These are phyloP conservation scores for Apiotrichum gracile DNA, from an alignment of 1,284 basidiomycete species.

Conservation along the genomic window DNA sequence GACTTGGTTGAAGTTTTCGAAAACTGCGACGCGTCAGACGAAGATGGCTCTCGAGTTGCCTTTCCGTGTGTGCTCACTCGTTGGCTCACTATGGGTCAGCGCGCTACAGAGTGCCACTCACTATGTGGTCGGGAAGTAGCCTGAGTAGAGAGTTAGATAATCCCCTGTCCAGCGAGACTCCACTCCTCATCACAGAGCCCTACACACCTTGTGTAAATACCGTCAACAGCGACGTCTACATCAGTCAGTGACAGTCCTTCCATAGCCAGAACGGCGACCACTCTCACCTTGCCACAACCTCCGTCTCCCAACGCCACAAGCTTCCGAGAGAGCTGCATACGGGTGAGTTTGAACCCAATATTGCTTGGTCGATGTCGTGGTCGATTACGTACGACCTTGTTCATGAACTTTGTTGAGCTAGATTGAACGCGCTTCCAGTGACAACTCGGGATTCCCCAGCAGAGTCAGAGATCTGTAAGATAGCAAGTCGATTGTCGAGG, in stretches of 20 bases:
- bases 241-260: constrained; percentile 24
- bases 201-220: constrained; percentile 46
- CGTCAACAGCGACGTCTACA: constrained; percentile 61
- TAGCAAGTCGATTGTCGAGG: too few relatives aligned
- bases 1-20: constrained; percentile 89
- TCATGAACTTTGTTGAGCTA: too few relatives aligned
- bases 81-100: constrained; percentile 63
- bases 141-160: too few relatives aligned
- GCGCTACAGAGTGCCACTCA: constrained; percentile 10
- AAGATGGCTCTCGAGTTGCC: neutral
- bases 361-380: neutral
- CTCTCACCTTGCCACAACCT: constrained; percentile 64
- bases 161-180: too few relatives aligned
- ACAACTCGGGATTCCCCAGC: too few relatives aligned
- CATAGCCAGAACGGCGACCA: neutral
- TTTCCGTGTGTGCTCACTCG: constrained; percentile 48
- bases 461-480: too few relatives aligned
- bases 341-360: neutral
- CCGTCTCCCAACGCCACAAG: constrained; percentile 86
- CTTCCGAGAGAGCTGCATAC: constrained; percentile 47
- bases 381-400: neutral
- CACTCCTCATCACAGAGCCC: too few relatives aligned
- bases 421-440: neutral
- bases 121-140: constrained; percentile 42
- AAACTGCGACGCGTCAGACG: constrained; percentile 50